Evolutionary conservation across 208 protist species (phyloP), one percentile per base, ranked within the genome.

Genomic region (Herpetomonas samuelpessoai): DNA sequence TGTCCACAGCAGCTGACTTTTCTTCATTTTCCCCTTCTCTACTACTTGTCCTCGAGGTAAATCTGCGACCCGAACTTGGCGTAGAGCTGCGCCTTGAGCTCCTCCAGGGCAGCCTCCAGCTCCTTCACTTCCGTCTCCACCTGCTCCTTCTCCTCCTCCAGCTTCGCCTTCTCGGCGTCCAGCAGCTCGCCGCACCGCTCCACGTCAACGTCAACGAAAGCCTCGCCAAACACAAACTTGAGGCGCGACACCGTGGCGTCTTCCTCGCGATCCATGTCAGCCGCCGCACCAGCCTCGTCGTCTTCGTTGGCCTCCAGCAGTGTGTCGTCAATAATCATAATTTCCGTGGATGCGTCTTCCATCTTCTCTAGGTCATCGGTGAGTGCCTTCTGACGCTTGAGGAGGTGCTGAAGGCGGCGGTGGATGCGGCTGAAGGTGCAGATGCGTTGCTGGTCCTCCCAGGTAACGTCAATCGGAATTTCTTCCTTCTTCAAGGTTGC

Each of bases 31-130:
- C 7, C 47, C 47, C 24, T 52, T 52, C 47, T 28, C 7, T 29
- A 25, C 72, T 86, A 92, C 55, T 96, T 75, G 41, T 92, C 88
- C 47, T 97, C 92, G 10, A 97, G 68, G 68, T 97, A 92, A 47
- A 97, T 92, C 54, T 93, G 86, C 9, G 63, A 83, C 26, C 89
- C 89, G 18, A 97, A 94, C 45, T 93, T 92, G 41, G 88, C 89
- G 70, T 97, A 93, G 25, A 97, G 60, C 48, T 74, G 62, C 30
- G 89, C 85, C 76, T 97, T 97, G 41, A 97, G 74, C 27, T 83
- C 64, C n/a, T 71, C 74, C 52, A 96, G 47, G 2, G 70, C 70
- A 1, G 39, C 64, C 24, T 86, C 73, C 18, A 92, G 62, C 44
- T 63, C 57, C 22, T 66, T 67, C 59, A 89, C 50, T 66, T 95